Conservation (phyloP, 352 stramenopile genomes). For the Pythium monospermum region DNA sequence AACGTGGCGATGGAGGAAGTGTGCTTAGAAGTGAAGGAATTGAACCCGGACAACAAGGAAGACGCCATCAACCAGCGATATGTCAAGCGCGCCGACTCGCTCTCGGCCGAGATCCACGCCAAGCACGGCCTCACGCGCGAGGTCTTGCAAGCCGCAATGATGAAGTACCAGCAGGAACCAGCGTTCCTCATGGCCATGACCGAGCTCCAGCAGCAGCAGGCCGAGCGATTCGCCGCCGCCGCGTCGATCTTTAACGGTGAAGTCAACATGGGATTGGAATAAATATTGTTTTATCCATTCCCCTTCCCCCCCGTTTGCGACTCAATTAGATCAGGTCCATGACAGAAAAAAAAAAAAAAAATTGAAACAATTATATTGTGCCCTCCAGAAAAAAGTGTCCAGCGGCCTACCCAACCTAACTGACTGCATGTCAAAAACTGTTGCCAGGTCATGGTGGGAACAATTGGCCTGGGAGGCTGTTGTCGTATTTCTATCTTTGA, state of each 20-base stretch:
- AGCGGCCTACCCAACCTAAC: no score
- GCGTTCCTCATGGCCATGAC: slow-evolving; percentile 86
- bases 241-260: slow-evolving; percentile 85
- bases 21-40: slow-evolving; percentile 84
- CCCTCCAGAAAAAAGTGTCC: no score
- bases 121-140: slow-evolving; percentile 85
- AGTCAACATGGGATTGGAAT: slow-evolving; percentile 87
- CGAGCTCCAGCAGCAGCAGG: slow-evolving; percentile 83
- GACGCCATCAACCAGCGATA: slow-evolving; percentile 88
- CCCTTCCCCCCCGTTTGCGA: background rate
- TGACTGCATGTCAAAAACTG: no score
- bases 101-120: slow-evolving; percentile 83
- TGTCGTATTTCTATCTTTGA: background rate
- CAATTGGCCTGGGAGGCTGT: background rate
- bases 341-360: slow-evolving; percentile 1
- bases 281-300: slow-evolving; percentile 23
- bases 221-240: slow-evolving; percentile 75
- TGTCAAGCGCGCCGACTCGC: slow-evolving; percentile 81
- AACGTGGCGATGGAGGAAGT: slow-evolving; percentile 88
- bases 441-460: no score
- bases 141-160: slow-evolving; percentile 86
- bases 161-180: slow-evolving; percentile 89
- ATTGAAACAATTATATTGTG: no score
- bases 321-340: slow-evolving; percentile 13
- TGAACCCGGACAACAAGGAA: slow-evolving; percentile 87